phyloP scores from a whole-genome alignment of 768 basidiomycete species.

The Sarcodon aspratus region DNA sequence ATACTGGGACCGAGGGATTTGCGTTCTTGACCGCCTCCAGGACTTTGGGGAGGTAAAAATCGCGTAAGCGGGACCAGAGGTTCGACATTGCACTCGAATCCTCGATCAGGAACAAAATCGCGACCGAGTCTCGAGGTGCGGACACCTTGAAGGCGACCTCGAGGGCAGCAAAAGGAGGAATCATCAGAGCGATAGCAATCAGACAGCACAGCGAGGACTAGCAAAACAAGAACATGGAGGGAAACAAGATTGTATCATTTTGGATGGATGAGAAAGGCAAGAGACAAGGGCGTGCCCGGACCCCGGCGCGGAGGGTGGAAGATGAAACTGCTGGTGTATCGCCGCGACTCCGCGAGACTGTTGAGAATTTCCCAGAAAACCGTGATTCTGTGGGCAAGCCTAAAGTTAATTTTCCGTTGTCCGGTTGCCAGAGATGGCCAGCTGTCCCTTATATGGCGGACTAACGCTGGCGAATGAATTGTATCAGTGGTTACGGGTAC shows the following conservation, averaged over 20 bases:
- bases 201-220: neutral
- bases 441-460: too few species aligned
- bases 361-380: too few species aligned
- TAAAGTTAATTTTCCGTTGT: too few species aligned
- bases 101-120: slow-evolving; percentile 18
- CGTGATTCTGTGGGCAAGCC: too few species aligned
- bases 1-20: slow-evolving; percentile 12
- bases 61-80: slow-evolving; percentile 15
- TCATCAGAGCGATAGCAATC: neutral
- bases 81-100: slow-evolving; percentile 11
- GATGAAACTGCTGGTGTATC: neutral
- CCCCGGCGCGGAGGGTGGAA: neutral
- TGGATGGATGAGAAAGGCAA: neutral
- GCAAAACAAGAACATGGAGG: neutral
- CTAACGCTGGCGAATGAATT: too few species aligned
- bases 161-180: neutral
- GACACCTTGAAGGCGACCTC: slow-evolving; percentile 8
- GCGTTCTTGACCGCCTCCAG: slow-evolving; percentile 13
- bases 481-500: too few species aligned
- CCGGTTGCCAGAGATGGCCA: too few species aligned
- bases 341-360: too few species aligned
- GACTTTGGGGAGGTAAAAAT: slow-evolving; percentile 13
- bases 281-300: neutral
- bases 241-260: neutral
- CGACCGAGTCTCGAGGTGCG: slow-evolving; percentile 12